Evolutionary conservation across 2,329 filamentous ascomycete genomes (phyloP), one percentile per base, ranked within the genome.

Genomic region (Venturia oleaginea): DNA sequence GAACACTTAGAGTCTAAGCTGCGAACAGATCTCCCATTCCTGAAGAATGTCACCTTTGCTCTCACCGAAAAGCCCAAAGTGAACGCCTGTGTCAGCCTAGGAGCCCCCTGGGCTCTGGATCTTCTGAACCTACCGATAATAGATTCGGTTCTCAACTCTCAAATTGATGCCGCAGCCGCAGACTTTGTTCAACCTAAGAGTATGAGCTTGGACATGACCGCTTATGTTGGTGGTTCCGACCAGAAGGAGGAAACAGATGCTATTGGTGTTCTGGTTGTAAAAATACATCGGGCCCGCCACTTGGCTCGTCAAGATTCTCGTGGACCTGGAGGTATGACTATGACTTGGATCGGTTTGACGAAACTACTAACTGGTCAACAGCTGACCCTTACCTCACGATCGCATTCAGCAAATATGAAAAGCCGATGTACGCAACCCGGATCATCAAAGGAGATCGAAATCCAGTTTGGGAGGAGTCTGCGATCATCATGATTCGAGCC

Each of bases 351-450:
- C 4, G 38, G 38, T 15, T 15, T 2, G 4, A 15, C 22, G 22
- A 51, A 15, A 51, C 5, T 27, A 17, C 22, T 51, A 13, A 51
- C 22, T 15, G 4, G 22, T 27, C 1, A 15, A 27, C 22, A 51
- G 51, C 51, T 30, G 51, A 57, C 8, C 51, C 51, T 7, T 57
- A 57, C 30, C 30, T 57, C 4, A 57, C 51, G 2, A 57, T 57
- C 8, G 51, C 51, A 13, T 57, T 57, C 51, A 57, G 51, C 24
- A 57, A 57, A 34, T 57, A 57, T n/a, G 51, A 57, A n/a, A 57
- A 57, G 30, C 51, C 51, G 19, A 57, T 57, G 51, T 57, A 57
- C 8, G 51, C 51, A 8, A 57, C 51, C 13, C 51, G 51, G 4
- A 57, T 57, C 19, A 57, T 57, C 51, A 57, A 57, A 30, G 51